A percentile compares a stretch with the other conserved stretches of the same genome.
These are phyloP conservation scores for Thymus quinquecostatus DNA, from an alignment of 257 asterid genomes.

Conservation along the genomic window DNA sequence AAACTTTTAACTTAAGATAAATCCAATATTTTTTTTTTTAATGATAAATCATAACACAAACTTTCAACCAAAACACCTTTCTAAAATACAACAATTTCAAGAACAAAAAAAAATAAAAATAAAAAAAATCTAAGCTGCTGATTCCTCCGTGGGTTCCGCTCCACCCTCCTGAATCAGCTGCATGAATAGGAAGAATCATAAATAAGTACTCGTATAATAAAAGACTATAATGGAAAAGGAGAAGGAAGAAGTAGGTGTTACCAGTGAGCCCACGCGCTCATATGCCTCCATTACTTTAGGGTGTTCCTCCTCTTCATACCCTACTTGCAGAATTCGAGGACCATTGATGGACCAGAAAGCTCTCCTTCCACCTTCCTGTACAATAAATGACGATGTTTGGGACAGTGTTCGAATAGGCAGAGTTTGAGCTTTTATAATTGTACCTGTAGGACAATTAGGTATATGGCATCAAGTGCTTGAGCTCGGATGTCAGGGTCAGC, in stretches of 20 bases:
- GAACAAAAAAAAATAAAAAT: too few species aligned
- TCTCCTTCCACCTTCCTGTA: slow-evolving; percentile 87
- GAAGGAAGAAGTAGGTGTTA: slow-evolving; percentile 31
- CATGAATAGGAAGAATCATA: slow-evolving; percentile 6
- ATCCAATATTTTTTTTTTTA: not conserved
- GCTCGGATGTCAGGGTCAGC: slow-evolving; percentile 77
- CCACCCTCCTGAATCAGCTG: slow-evolving; percentile 80
- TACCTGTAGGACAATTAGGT: slow-evolving; percentile 82
- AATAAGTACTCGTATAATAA: too few species aligned
- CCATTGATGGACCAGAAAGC: slow-evolving; percentile 98
- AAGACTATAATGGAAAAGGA: not conserved
- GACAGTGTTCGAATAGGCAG: not conserved
- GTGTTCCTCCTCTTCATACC: slow-evolving; percentile 80
- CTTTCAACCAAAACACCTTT: not conserved
- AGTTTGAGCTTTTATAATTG: slow-evolving; percentile 54
- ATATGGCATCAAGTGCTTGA: slow-evolving; percentile 83
- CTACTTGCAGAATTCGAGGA: slow-evolving; percentile 86
- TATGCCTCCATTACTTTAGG: slow-evolving; percentile 89
- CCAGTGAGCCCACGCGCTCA: slow-evolving; percentile 95
- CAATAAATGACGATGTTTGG: not conserved
- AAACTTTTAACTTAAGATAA: not conserved
- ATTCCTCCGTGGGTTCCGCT: not conserved
- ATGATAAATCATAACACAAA: not conserved
- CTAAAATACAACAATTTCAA: not conserved
- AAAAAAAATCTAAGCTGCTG: not conserved